Conservation (phyloP, 2,329 filamentous ascomycete genomes). For the Plectosphaerella sp. region DNA sequence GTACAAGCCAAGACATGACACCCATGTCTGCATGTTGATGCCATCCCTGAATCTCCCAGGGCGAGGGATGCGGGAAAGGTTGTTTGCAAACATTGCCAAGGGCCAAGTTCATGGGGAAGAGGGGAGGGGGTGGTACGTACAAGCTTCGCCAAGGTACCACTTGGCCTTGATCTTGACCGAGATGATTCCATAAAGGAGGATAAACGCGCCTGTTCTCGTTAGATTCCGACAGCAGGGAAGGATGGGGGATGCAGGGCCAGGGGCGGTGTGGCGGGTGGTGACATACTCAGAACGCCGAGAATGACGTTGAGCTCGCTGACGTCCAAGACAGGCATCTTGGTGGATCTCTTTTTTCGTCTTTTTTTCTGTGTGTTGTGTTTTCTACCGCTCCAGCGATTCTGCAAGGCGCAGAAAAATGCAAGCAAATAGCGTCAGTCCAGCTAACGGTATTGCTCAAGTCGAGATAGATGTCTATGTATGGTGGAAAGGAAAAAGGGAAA, state of each 20-base stretch:
- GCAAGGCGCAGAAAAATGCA: no score
- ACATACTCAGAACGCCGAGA: conserved; percentile 36
- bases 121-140: conserved; percentile 26
- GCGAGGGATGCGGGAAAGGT: no score
- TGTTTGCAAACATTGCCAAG: background rate
- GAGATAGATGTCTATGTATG: no score
- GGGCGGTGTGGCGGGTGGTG: no score
- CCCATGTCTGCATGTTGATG: no score
- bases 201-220: conserved; percentile 36
- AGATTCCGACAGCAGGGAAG: background rate
- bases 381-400: no score
- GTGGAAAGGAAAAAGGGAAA: no score
- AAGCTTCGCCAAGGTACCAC: conserved; percentile 51
- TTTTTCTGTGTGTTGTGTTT: no score
- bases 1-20: background rate
- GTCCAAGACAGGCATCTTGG: conserved; percentile 16
- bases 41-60: no score
- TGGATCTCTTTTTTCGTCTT: background rate
- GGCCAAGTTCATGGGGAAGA: background rate
- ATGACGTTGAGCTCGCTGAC: conserved; percentile 42
- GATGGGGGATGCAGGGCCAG: background rate
- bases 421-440: no score
- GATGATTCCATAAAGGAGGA: conserved; percentile 41
- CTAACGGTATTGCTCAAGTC: no score
- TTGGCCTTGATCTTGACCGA: conserved; percentile 46